phyloP scores from a whole-genome alignment of 2,329 filamentous ascomycete genomes.

The Pestalotiopsis sp. region DNA sequence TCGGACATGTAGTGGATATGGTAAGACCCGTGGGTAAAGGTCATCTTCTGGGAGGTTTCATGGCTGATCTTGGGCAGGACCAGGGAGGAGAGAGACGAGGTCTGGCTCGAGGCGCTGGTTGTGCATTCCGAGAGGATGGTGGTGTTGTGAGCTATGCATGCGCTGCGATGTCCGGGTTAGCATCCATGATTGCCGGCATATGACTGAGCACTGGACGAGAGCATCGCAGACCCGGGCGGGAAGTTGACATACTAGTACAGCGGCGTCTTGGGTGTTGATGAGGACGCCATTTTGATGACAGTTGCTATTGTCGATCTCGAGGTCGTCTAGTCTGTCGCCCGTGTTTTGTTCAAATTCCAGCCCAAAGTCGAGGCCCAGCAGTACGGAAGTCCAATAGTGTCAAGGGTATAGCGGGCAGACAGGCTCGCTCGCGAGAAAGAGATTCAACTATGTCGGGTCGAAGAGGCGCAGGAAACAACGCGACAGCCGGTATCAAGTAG shows the following conservation, averaged over 20 bases:
- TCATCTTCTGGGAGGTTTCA: conserved; percentile 79
- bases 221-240: conserved; percentile 13
- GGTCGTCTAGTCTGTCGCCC: not conserved
- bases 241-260: conserved; percentile 68
- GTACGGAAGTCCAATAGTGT: too few species aligned
- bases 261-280: conserved; percentile 67
- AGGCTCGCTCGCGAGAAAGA: too few species aligned
- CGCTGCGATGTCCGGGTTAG: conserved; percentile 52
- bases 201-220: conserved; percentile 7
- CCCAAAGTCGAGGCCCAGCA: not conserved
- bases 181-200: conserved; percentile 14
- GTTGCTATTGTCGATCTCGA: not conserved
- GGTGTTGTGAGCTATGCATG: conserved; percentile 90
- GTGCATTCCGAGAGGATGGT: conserved; percentile 95
- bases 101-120: conserved; percentile 78
- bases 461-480: too few species aligned
- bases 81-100: conserved; percentile 85
- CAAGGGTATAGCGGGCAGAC: too few species aligned
- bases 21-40: conserved; percentile 88
- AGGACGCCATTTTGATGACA: conserved; percentile 65
- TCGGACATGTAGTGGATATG: conserved; percentile 97
- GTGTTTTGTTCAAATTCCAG: not conserved
- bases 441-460: too few species aligned
- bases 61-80: conserved; percentile 96
- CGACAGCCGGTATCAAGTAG: too few species aligned